phyloP scores from a whole-genome alignment of 179 eudicot genomes.

The Amaranthus tricolor region DNA sequence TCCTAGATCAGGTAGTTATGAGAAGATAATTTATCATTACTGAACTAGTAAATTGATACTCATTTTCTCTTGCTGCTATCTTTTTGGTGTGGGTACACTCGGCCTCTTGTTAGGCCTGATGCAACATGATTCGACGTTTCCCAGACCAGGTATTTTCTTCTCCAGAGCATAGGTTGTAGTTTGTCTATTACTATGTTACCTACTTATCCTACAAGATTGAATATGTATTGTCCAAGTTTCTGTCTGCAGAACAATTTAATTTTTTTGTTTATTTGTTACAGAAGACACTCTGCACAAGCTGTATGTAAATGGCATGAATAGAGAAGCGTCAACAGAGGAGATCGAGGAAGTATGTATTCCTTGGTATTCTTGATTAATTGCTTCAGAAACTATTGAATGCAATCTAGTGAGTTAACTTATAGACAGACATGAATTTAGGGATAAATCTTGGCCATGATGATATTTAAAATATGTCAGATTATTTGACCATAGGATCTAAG shows the following conservation, averaged over 20 bases:
- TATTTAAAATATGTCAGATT: neutral
- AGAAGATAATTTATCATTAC: neutral
- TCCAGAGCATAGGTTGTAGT: neutral
- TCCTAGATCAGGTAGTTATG: constrained; percentile 25
- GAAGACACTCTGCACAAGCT: constrained; percentile 31
- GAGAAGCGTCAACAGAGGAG: constrained; percentile 42
- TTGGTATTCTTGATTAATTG: constrained; percentile 11
- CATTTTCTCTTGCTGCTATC: constrained; percentile 3
- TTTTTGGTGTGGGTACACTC: constrained; percentile 6
- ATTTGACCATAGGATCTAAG: neutral
- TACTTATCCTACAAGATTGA: neutral
- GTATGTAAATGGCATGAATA: constrained; percentile 46
- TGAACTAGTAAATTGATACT: constrained; percentile 11
- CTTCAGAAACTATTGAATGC: neutral
- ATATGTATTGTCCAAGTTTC: neutral
- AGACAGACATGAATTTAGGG: neutral
- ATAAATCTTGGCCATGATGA: constrained; percentile 2
- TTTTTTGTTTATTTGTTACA: constrained; percentile 7
- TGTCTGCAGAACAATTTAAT: neutral
- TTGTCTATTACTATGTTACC: neutral
- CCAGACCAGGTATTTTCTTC: constrained; percentile 27
- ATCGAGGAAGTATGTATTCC: constrained; percentile 35
- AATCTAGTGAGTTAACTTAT: neutral
- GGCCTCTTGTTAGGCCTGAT: constrained; percentile 9
- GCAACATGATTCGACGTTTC: constrained; percentile 19